These are phyloP conservation scores for Naganishia liquefaciens DNA, from an alignment of 1,284 basidiomycete genomes.

Conservation along the genomic window DNA sequence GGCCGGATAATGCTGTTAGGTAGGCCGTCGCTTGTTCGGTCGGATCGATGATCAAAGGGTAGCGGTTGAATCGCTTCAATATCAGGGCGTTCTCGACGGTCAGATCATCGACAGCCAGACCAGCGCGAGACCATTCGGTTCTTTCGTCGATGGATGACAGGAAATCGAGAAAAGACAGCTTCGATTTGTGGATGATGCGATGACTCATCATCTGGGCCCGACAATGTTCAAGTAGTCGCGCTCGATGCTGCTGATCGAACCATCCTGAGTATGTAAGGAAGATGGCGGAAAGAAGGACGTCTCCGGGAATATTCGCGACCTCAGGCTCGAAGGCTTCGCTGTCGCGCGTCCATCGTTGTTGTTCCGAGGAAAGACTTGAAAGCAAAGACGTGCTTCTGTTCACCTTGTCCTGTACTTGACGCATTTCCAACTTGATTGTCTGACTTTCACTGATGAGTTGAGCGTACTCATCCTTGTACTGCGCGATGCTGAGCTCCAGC, in stretches of 20 bases:
- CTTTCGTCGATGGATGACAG: constrained; percentile 96
- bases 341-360: constrained; percentile 89
- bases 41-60: constrained; percentile 97
- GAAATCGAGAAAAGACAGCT: constrained; percentile 91
- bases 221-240: constrained; percentile 79
- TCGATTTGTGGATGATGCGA: constrained; percentile 86
- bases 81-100: constrained; percentile 99
- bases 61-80: constrained; percentile 96
- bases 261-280: constrained; percentile 97
- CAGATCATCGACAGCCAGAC: constrained; percentile 89
- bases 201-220: constrained; percentile 61
- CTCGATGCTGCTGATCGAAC: constrained; percentile 98
- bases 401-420: constrained; percentile 94
- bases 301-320: constrained; percentile 98
- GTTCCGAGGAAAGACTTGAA: constrained; percentile 92
- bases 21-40: constrained; percentile 97
- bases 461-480: constrained; percentile 98
- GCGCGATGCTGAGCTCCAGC: constrained; percentile 86
- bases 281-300: constrained; percentile 91
- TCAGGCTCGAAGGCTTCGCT: constrained; percentile 96
- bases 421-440: constrained; percentile 97
- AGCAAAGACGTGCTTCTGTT: constrained; percentile 94
- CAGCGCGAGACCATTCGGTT: constrained; percentile 91
- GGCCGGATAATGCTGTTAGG: constrained; percentile 90
- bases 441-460: constrained; percentile 95